A percentile compares a stretch with the other conserved stretches of the same genome.
phyloP scores from a whole-genome alignment of 148 eudicot genomes.

The Vaccinium vitisidaea region DNA sequence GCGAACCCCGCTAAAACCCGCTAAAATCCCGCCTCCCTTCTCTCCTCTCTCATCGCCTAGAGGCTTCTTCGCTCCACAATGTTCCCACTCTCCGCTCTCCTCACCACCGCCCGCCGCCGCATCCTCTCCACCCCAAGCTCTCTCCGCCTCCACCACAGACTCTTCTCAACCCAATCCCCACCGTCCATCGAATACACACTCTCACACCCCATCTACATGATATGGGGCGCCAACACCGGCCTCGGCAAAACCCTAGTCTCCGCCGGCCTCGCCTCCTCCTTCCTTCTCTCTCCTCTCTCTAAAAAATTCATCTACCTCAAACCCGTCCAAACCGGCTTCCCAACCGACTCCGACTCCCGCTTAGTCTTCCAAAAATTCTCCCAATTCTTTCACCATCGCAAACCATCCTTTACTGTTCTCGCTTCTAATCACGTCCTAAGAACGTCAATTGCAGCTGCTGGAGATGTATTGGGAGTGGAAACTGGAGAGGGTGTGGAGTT shows the following conservation, averaged over 20 bases:
- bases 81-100: slow-evolving; percentile 10
- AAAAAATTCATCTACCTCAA: slow-evolving; percentile 59
- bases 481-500: slow-evolving; percentile 10
- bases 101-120: slow-evolving; percentile 4
- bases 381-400: slow-evolving; percentile 35
- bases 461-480: slow-evolving; percentile 17
- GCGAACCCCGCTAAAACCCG: too few species aligned
- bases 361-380: slow-evolving; percentile 56
- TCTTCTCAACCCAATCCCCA: slow-evolving; percentile 25
- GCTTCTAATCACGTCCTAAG: slow-evolving; percentile 48
- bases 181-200: slow-evolving; percentile 44
- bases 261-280: slow-evolving; percentile 67
- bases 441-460: slow-evolving; percentile 39
- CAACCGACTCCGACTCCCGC: slow-evolving; percentile 74
- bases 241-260: slow-evolving; percentile 97
- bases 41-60: background rate
- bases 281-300: slow-evolving; percentile 25
- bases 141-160: slow-evolving; percentile 11
- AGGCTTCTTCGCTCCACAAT: background rate
- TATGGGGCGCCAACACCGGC: slow-evolving; percentile 78
- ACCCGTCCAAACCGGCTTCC: slow-evolving; percentile 90
- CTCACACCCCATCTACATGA: slow-evolving; percentile 78
- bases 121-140: background rate
- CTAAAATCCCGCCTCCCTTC: background rate
- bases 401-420: slow-evolving; percentile 27